Evolutionary conservation across 768 basidiomycete species (phyloP), one percentile per base, ranked within the genome.

Genomic region (Mycena vulgaris): DNA sequence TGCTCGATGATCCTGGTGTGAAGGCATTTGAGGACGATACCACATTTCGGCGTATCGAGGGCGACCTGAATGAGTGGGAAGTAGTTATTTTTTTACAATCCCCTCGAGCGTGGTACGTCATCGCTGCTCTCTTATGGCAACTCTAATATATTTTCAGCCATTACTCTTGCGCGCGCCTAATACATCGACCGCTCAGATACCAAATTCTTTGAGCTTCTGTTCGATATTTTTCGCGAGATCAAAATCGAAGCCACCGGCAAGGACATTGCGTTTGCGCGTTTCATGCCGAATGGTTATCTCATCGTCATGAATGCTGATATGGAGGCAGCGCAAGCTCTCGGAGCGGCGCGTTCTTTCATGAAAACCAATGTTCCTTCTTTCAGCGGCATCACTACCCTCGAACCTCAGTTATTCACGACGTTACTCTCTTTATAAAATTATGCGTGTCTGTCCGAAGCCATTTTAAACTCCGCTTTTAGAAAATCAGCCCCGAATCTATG

Each of bases 1-100:
- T 77, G 4, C 67, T 77, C 23, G 76, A 75, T 52, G 33, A 69
- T 8, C 68, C 55, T 0, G 56, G 52, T 1, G 59, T 66, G 5
- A 39, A 1, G 1, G 42, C 37, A 11, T 71, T 71, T 31, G 70
- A 71, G 19, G 48, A 53, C n/a, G 70, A 71, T 35, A 66, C 60
- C 0, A 67, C 66, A 2, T 71, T 62, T 53, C 33, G 35, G 30
- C 64, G 55, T 3, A 31, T 66, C 11, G 14, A 21, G n/a, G n/a
- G n/a, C n/a, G n/a, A n/a, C n/a, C n/a, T n/a, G n/a, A n/a, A n/a
- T n/a, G n/a, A n/a, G n/a, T 67, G 57, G 57, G 66, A 59, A 30
- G 35, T 37, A 14, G 35, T 37, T 7, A 37, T 37, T 37, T 37
- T 37, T 37, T 37, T 7, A 7, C 14, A 37, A 37, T 37, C 8